These are phyloP conservation scores for Pythium aphanidermatum DNA, from an alignment of 352 stramenopile species.

Conservation along the genomic window DNA sequence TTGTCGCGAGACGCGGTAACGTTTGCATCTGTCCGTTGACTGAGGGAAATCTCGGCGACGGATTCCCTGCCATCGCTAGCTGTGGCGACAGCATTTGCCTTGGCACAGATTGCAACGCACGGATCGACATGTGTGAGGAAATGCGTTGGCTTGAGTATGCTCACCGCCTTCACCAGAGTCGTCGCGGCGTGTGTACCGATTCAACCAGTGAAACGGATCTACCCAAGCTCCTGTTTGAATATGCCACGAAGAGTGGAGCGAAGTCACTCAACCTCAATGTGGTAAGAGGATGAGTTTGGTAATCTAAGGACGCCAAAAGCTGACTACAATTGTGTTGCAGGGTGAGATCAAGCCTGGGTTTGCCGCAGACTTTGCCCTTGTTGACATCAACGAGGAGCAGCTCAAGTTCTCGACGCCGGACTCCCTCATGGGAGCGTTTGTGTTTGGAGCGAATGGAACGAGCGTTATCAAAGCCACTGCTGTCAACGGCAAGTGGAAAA, in stretches of 20 bases:
- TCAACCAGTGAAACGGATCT: conserved; percentile 47
- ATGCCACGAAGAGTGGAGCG: conserved; percentile 59
- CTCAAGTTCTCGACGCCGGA: conserved; percentile 52
- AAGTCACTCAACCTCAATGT: conserved; percentile 64
- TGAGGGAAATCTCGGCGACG: conserved; percentile 66
- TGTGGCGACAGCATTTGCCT: conserved; percentile 63
- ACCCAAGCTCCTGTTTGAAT: conserved; percentile 56
- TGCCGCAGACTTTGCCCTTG: conserved; percentile 60
- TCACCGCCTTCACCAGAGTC: conserved; percentile 56
- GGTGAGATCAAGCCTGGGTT: conserved; percentile 61
- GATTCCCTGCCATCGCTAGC: conserved; percentile 60
- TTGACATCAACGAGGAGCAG: conserved; percentile 66
- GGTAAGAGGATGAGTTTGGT: conserved; percentile 23
- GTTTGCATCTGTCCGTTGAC: conserved; percentile 75
- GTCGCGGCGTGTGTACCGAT: conserved; percentile 56
- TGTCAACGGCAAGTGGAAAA: conserved; percentile 66
- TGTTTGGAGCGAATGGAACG: conserved; percentile 64
- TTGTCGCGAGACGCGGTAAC: conserved; percentile 53
- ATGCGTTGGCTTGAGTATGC: conserved; percentile 81
- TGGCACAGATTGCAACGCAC: conserved; percentile 71
- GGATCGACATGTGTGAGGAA: conserved; percentile 80
- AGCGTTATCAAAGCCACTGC: conserved; percentile 68
- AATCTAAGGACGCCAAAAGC: background rate
- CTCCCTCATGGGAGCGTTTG: conserved; percentile 58
- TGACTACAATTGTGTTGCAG: conserved; percentile 19